Evolutionary conservation across 495 filamentous ascomycete genomes (phyloP).

Genomic region (Penicillium longicatenatum): DNA sequence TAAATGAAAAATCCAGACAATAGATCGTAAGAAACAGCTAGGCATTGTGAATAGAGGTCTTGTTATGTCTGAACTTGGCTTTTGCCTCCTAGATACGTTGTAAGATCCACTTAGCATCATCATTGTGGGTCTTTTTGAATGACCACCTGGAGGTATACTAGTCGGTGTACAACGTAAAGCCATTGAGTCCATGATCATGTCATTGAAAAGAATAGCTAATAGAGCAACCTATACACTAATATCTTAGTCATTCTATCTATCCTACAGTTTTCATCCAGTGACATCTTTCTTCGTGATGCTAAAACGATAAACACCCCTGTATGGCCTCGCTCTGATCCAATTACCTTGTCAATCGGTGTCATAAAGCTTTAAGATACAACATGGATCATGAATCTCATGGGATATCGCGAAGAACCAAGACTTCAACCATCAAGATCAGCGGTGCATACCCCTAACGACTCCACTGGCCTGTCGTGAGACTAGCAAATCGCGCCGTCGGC

Average conservation of each 20-base stretch:
- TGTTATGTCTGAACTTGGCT: neutral
- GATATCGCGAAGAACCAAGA: neutral
- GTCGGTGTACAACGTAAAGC: neutral
- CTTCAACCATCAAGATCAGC: conserved; percentile 36
- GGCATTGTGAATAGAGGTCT: neutral
- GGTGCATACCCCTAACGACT: conserved; percentile 60
- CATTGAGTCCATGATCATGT: neutral
- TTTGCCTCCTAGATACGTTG: neutral
- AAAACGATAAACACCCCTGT: neutral
- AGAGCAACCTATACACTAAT: no score
- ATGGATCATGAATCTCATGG: neutral
- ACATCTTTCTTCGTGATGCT: no score
- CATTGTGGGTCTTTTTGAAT: neutral
- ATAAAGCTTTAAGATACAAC: neutral
- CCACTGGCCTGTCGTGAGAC: conserved; percentile 48
- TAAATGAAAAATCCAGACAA: no score
- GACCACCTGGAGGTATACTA: neutral
- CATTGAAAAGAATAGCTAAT: no score
- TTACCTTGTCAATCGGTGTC: neutral
- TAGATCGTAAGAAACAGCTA: no score
- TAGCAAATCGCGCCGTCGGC: conserved; percentile 50
- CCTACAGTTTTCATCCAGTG: no score
- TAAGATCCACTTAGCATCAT: neutral
- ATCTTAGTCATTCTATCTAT: no score
- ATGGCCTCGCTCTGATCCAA: neutral